Percentiles rank a stretch among this genome's conserved stretches.
Evolutionary conservation across 2,329 filamentous ascomycete genomes (phyloP).

Genomic region (Phialophora chinensis): DNA sequence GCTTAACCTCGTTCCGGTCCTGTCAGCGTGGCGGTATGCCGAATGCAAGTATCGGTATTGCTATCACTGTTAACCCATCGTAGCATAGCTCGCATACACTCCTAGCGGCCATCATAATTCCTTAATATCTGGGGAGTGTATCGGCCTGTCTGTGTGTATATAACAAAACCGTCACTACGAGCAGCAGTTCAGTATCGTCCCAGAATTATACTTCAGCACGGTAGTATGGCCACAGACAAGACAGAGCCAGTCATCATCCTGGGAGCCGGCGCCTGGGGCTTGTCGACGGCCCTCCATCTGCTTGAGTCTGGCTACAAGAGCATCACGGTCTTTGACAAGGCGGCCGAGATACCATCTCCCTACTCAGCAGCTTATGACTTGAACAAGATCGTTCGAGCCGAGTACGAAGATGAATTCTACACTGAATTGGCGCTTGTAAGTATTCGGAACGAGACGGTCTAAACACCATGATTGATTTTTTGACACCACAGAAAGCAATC

Average conservation of each 20-base stretch:
- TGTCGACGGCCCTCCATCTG: slow-evolving; percentile 57
- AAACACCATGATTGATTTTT: not conserved
- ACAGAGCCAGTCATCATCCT: slow-evolving; percentile 49
- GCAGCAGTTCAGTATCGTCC: not conserved
- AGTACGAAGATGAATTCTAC: slow-evolving; percentile 40
- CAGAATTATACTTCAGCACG: not conserved
- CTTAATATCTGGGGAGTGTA: too few species aligned
- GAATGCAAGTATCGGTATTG: too few species aligned
- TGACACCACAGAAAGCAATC: slow-evolving; percentile 42
- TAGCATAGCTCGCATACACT: not conserved
- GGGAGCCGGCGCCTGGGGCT: slow-evolving; percentile 57
- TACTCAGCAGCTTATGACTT: slow-evolving; percentile 56
- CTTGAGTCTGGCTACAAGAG: slow-evolving; percentile 53
- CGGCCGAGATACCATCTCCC: slow-evolving; percentile 51
- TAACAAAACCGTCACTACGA: not conserved
- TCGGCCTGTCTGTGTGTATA: not conserved
- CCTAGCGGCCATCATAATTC: not conserved
- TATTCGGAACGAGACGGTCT: not conserved
- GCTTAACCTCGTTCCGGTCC: not conserved
- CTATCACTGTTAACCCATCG: not conserved
- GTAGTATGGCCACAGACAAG: slow-evolving; percentile 27
- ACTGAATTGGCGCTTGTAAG: slow-evolving; percentile 38
- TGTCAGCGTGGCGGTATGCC: not conserved
- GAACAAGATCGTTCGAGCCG: slow-evolving; percentile 53
- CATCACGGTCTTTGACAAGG: slow-evolving; percentile 56